phyloP scores from a whole-genome alignment of 2,329 filamentous ascomycete species.

The Aspergillus sp. region DNA sequence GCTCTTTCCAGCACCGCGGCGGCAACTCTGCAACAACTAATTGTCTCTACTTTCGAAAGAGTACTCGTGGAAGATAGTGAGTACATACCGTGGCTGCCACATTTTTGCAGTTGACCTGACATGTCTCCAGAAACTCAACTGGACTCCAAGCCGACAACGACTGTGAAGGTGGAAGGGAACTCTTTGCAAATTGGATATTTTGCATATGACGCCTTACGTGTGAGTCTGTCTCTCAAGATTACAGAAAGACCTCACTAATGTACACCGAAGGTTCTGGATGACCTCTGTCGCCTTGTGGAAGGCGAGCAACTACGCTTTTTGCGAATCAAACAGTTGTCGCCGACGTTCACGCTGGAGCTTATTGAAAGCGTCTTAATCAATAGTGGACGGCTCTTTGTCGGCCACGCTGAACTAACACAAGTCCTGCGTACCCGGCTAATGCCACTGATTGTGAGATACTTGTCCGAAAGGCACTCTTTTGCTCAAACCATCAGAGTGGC shows the following conservation, averaged over 20 bases:
- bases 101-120: conserved; percentile 6
- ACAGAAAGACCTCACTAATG: conserved; percentile 9
- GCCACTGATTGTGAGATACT: conserved; percentile 74
- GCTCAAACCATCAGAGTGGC: conserved; percentile 78
- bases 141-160: conserved; percentile 57
- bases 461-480: conserved; percentile 78
- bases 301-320: conserved; percentile 81
- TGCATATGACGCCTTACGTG: conserved; percentile 80
- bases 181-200: conserved; percentile 68
- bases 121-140: conserved; percentile 35
- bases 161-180: conserved; percentile 66
- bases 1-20: conserved; percentile 95
- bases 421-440: conserved; percentile 75
- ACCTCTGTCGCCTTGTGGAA: conserved; percentile 84
- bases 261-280: conserved; percentile 69
- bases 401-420: conserved; percentile 76
- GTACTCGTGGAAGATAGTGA: conserved; percentile 77
- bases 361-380: conserved; percentile 88
- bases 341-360: conserved; percentile 83
- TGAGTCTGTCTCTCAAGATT: conserved; percentile 34
- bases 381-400: conserved; percentile 75
- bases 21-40: conserved; percentile 91
- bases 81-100: conserved; percentile 27
- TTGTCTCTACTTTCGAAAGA: conserved; percentile 91
- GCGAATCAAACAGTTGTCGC: conserved; percentile 71